Evolutionary conservation across 2,329 filamentous ascomycete genomes (phyloP).

Genomic region (Cercospora sojina): DNA sequence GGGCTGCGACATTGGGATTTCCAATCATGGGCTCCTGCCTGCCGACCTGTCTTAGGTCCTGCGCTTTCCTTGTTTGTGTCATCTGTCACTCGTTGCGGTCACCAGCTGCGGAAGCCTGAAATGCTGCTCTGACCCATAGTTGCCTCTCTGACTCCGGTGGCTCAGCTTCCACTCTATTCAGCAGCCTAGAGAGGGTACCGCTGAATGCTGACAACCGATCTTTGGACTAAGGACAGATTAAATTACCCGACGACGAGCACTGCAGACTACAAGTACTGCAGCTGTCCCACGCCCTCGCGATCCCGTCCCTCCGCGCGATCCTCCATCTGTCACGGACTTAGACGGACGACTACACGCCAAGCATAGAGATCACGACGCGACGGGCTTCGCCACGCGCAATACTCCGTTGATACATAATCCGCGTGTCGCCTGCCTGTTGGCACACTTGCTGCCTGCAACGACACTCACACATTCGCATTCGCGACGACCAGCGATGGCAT

Average conservation of each 20-base stretch:
- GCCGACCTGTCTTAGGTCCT: constrained; percentile 19
- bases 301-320: constrained; percentile 6
- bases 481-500: constrained; percentile 20
- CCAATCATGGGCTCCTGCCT: constrained; percentile 13
- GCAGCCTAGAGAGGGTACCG: constrained; percentile 12
- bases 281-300: not conserved
- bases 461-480: not conserved
- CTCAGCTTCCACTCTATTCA: constrained; percentile 17
- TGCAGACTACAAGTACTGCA: constrained; percentile 7
- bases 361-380: constrained; percentile 21
- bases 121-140: not conserved
- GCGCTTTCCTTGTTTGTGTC: constrained; percentile 21
- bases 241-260: not conserved
- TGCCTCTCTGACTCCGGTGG: constrained; percentile 14
- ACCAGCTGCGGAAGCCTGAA: constrained; percentile 23
- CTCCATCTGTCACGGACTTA: constrained; percentile 20
- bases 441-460: constrained; percentile 1
- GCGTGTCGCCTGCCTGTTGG: constrained; percentile 12
- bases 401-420: constrained; percentile 19
- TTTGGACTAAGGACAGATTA: not conserved
- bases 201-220: constrained; percentile 2
- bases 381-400: constrained; percentile 23
- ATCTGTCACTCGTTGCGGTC: constrained; percentile 21
- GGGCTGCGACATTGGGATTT: constrained; percentile 13
- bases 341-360: constrained; percentile 21